Conservation (phyloP, 345 rosid genomes). For the Angophora floribunda region DNA sequence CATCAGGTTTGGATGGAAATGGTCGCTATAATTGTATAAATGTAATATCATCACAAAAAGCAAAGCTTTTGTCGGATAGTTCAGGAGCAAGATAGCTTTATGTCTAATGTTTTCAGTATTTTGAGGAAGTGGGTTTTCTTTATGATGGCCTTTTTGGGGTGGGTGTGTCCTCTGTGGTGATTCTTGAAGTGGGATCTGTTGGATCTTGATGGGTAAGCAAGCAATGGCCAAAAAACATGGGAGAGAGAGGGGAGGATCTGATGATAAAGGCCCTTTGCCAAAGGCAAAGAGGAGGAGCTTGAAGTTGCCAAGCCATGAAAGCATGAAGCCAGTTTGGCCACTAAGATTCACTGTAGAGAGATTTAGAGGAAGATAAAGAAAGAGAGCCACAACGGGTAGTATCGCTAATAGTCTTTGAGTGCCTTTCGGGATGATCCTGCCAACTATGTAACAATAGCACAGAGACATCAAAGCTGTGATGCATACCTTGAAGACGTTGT, state of each 20-base stretch:
- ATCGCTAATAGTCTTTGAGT: conserved; percentile 2
- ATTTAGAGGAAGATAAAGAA: conserved; percentile 14
- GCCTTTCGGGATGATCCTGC: conserved; percentile 2
- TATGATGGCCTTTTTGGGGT: background rate
- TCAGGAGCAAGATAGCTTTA: background rate
- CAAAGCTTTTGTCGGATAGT: background rate
- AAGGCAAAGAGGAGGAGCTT: conserved; percentile 22
- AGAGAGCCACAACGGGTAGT: conserved; percentile 5
- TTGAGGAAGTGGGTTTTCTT: background rate
- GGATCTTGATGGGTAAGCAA: conserved; percentile 13
- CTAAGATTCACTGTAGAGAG: conserved; percentile 5
- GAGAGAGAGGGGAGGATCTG: conserved; percentile 3
- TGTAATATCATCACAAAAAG: background rate
- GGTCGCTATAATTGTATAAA: background rate
- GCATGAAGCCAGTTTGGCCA: conserved; percentile 9
- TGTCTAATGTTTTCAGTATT: background rate
- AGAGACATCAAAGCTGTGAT: conserved; percentile 5
- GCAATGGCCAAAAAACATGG: conserved; percentile 5
- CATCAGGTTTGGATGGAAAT: background rate
- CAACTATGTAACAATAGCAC: conserved; percentile 3
- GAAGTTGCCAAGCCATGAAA: conserved; percentile 25
- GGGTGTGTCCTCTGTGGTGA: background rate
- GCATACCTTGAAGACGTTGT: conserved; percentile 7
- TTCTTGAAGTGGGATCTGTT: background rate
- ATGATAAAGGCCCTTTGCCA: conserved; percentile 14